These are phyloP conservation scores for Clavispora santaluciae DNA, from an alignment of 805 yeast species.

Conservation along the genomic window DNA sequence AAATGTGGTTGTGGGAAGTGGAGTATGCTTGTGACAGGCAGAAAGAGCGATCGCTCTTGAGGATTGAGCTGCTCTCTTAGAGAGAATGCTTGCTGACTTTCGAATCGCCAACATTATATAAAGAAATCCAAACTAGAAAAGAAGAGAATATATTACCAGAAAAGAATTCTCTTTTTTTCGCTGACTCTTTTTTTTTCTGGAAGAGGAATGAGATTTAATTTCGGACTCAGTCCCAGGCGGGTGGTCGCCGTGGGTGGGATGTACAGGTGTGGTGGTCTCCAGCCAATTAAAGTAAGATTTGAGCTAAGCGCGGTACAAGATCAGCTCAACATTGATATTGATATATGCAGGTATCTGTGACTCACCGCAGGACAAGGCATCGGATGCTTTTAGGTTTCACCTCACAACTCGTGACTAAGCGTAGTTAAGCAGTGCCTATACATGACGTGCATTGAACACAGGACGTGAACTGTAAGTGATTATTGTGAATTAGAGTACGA, in stretches of 20 bases:
- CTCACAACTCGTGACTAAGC: background rate
- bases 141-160: no score
- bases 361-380: constrained; percentile 5
- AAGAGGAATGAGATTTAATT: background rate
- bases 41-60: constrained; percentile 1
- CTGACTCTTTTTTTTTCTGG: background rate
- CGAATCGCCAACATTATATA: constrained; percentile 10
- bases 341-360: constrained; percentile 7
- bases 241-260: constrained; percentile 4
- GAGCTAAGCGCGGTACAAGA: constrained; percentile 38
- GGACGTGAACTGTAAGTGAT: no score
- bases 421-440: background rate
- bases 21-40: background rate
- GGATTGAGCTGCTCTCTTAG: constrained; percentile 7
- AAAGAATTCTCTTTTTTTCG: background rate
- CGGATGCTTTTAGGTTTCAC: no score
- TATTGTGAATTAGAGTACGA: no score
- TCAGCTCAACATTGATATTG: constrained; percentile 14
- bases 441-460: no score
- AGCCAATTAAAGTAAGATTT: constrained; percentile 28
- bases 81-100: constrained; percentile 6
- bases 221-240: background rate
- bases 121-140: background rate
- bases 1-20: background rate
- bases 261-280: constrained; percentile 10